A percentile compares a stretch with the other conserved stretches of the same genome.
Conservation (phyloP, 1,284 basidiomycete genomes). For the Cystobasidium sp. region DNA sequence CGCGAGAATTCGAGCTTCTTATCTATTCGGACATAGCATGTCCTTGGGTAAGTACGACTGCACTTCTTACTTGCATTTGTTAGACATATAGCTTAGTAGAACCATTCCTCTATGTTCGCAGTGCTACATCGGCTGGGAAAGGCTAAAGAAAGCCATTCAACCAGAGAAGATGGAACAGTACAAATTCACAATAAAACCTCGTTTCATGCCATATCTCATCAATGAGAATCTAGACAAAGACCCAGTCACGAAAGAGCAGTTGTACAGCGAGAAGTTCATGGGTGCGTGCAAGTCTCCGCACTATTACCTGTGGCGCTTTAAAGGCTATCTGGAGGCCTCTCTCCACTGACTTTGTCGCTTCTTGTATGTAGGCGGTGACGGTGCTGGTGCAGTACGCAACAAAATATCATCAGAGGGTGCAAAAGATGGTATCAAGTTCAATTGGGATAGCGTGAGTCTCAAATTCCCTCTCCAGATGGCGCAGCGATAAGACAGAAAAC, state of each 20-base stretch:
- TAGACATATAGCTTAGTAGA: background rate
- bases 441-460: slow-evolving; percentile 38
- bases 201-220: slow-evolving; percentile 38
- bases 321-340: background rate
- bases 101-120: background rate
- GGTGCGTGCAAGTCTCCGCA: background rate
- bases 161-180: slow-evolving; percentile 43
- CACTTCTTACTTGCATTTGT: background rate
- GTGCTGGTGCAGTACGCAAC: slow-evolving; percentile 29
- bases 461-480: too few relatives aligned
- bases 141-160: slow-evolving; percentile 25
- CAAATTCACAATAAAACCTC: slow-evolving; percentile 32
- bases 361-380: slow-evolving; percentile 18
- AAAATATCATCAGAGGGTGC: slow-evolving; percentile 37
- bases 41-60: slow-evolving; percentile 23
- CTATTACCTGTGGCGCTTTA: too few relatives aligned
- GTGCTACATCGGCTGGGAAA: slow-evolving; percentile 39
- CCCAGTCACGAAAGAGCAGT: slow-evolving; percentile 27
- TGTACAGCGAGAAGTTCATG: slow-evolving; percentile 38
- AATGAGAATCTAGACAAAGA: slow-evolving; percentile 32
- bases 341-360: background rate
- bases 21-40: slow-evolving; percentile 42
- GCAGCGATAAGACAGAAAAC: too few relatives aligned
- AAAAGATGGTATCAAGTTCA: slow-evolving; percentile 41
- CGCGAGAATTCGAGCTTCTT: slow-evolving; percentile 30